Base-by-base conservation (phyloP, 768 basidiomycete species). In the Coprinopsis sp. region DNA sequence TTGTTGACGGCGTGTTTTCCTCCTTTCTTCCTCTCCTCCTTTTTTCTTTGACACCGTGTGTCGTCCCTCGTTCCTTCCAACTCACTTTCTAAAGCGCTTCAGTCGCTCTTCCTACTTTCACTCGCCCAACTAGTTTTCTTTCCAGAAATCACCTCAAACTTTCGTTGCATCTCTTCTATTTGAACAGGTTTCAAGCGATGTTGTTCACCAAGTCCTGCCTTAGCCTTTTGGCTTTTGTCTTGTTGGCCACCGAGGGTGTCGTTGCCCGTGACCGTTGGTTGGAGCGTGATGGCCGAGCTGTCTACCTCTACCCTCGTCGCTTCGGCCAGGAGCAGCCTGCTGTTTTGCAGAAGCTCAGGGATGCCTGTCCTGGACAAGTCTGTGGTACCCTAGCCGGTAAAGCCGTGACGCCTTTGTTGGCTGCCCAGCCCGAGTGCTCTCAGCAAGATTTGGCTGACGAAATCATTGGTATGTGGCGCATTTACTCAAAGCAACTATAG, bases 361-460 rank as follows among this genome's bases (percentile, higher is more conserved):
- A 60, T 13, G 77, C 78, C 6, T 81, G 78, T 56, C 67, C 68
- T 16, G 70, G 74, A 21, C 53, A 67, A 30, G 66, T 79, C 33
- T 80, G 79, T 54, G 77, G 71, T 38, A 64, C 40, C 30, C 62
- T 81, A 44, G 65, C 76, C 29, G 78, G 77, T 18, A 60, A 64
- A 27, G 77, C 76, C 5, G 64, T 79, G 38, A 70, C 71, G 1
- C 72, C 78, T 27, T 69, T 81, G 24, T 65, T 80, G 19, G 77
- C 78, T 39, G 70, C 65, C 23, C 71, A 74, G 55, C 68, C 65
- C 18, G 74, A 76, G 56, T 80, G 78, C 56, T 65, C 76, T 2
- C 78, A 79, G 53, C 79, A 80, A 54, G 78, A 80, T 55, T 58
- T 76, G 61, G 78, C 77, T 0, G 79, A 81, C 53, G 48, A 64